Percentiles rank a stretch among this genome's conserved stretches.
These are phyloP conservation scores for Grigorovia transvaalensis DNA, from an alignment of 805 yeast species.

Conservation along the genomic window DNA sequence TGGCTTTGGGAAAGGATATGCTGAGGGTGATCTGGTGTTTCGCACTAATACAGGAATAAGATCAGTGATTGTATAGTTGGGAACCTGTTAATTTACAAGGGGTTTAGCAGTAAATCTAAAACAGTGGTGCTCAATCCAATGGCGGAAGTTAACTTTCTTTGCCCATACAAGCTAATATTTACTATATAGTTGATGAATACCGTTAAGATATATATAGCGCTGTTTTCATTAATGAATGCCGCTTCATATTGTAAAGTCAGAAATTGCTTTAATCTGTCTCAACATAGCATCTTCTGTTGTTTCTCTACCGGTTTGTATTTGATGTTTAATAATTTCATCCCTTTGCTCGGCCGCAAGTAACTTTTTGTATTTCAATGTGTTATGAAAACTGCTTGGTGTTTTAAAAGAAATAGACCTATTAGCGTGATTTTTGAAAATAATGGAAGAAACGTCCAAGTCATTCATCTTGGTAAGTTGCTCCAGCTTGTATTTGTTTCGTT, in stretches of 20 bases:
- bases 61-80: constrained; percentile 50
- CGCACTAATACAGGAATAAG: constrained; percentile 74
- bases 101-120: not conserved
- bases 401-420: not conserved
- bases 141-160: too few species aligned
- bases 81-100: not conserved
- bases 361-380: constrained; percentile 11
- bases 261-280: constrained; percentile 27
- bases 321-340: constrained; percentile 18
- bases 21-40: constrained; percentile 97
- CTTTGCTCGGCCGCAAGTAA: constrained; percentile 20
- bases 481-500: constrained; percentile 17
- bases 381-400: constrained; percentile 1
- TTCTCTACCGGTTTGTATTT: constrained; percentile 13
- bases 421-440: not conserved
- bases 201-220: not conserved
- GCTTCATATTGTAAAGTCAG: constrained; percentile 22
- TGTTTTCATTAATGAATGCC: not conserved
- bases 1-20: constrained; percentile 94
- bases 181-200: not conserved
- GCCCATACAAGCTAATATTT: too few species aligned
- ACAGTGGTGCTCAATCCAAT: not conserved
- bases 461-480: constrained; percentile 16
- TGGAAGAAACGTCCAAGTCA: constrained; percentile 4
- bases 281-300: constrained; percentile 22